Evolutionary conservation across 1,284 basidiomycete genomes (phyloP), one percentile per base, ranked within the genome.

Genomic region (Ganoderma multipileum): DNA sequence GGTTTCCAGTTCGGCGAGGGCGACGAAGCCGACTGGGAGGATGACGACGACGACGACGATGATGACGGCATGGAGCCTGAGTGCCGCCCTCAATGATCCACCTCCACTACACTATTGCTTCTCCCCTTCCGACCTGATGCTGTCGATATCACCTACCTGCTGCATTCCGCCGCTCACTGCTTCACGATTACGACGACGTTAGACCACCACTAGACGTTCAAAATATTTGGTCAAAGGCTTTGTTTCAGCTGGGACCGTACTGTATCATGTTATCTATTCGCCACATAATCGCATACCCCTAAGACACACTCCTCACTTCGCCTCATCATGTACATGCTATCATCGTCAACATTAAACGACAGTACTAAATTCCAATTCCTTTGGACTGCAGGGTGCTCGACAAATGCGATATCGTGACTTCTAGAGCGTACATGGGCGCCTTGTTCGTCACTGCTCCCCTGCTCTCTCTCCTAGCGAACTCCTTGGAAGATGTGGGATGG

Each of bases 1-100:
- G 80, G 84, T 80, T 84, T 84, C 72, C 88, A 91, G 89, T 93
- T 91, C 78, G 91, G 90, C 74, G 91, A 88, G 69, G 88, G 83
- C 63, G 81, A 80, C 63, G 82, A 83, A 39, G 82, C 80, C 52
- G 81, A 79, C 23, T 81, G 81, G 79, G 85, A 87, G 64, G 89
- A 91, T 65, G 89, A 89, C n/a, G 89, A 88, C 54, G 86, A 85
- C 54, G 86, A 85, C 72, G 89, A 90, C 77, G 88, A 87, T 54
- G 89, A 91, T 59, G 85, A 81, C 65, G 82, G 76, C 47, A 52
- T 52, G 57, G 85, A 89, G 68, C 89, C 91, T 39, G 91, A 93
- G 70, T 92, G 91, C 74, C 85, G 86, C 70, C 84, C 84, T 6
- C 91, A 92, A 80, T 92, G 55, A 67, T 57, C 50, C 18, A 36